These are phyloP conservation scores for Thermomucor indicae-seudaticae DNA, from an alignment of 371 early-diverging fungal species.

Conservation along the genomic window DNA sequence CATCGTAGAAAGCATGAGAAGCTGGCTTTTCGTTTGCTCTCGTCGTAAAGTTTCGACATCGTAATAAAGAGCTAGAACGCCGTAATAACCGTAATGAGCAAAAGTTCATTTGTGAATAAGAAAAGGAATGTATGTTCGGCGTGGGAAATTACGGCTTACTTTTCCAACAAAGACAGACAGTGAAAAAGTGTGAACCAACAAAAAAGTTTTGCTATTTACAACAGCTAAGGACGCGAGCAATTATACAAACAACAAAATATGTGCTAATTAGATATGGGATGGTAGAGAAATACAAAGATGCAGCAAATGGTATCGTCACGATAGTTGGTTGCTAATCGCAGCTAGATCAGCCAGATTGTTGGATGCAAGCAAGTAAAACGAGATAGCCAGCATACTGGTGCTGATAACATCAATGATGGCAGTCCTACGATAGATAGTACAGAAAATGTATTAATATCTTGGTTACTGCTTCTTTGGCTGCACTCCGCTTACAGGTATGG, in stretches of 20 bases:
- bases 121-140: not conserved
- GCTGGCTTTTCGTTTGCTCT: conserved; percentile 3
- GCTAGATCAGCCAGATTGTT: conserved; percentile 23
- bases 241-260: no score
- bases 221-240: no score
- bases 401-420: conserved; percentile 60
- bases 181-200: no score
- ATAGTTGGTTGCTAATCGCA: not conserved
- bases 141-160: not conserved
- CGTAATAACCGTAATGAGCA: not conserved
- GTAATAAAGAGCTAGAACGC: conserved; percentile 6
- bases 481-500: conserved; percentile 62
- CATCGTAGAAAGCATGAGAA: conserved; percentile 44
- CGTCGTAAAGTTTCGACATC: no score
- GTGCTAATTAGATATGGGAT: not conserved
- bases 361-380: conserved; percentile 35
- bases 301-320: not conserved
- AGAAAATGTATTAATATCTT: conserved; percentile 1
- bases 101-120: not conserved
- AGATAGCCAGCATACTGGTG: conserved; percentile 48
- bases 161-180: no score
- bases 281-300: not conserved
- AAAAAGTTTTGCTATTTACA: no score
- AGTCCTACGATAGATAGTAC: conserved; percentile 30
- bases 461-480: conserved; percentile 24